Percentiles rank a stretch among this genome's conserved stretches.
Evolutionary conservation across 805 yeast species (phyloP).

Genomic region (Candida sakaeoensis): DNA sequence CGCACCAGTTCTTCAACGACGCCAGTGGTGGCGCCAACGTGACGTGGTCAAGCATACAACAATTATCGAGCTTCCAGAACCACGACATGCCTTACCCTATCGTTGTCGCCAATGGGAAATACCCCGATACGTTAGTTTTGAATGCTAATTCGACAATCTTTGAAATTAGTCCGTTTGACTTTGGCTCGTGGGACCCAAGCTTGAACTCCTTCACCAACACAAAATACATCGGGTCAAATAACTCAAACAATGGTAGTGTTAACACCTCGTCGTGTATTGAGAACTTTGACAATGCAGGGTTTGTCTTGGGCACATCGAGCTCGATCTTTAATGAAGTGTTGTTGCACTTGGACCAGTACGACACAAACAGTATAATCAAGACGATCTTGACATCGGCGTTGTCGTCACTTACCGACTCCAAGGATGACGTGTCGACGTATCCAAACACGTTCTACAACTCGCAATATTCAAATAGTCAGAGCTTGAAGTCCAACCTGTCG

Average conservation of each 20-base stretch:
- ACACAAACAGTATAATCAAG: slow-evolving; percentile 19
- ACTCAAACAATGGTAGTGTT: slow-evolving; percentile 29
- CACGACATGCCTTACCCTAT: slow-evolving; percentile 40
- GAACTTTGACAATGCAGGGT: slow-evolving; percentile 40
- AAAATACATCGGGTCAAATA: slow-evolving; percentile 33
- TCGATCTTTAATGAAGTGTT: slow-evolving; percentile 70
- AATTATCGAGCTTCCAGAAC: slow-evolving; percentile 20
- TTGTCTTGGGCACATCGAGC: slow-evolving; percentile 52
- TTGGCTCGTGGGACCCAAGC: slow-evolving; percentile 86
- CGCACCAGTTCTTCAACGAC: slow-evolving; percentile 35
- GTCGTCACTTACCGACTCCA: slow-evolving; percentile 39
- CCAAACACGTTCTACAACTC: slow-evolving; percentile 63
- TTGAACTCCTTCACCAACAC: slow-evolving; percentile 36
- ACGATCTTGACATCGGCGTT: slow-evolving; percentile 21
- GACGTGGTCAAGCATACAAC: slow-evolving; percentile 29
- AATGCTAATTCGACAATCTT: slow-evolving; percentile 36
- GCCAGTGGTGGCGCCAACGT: slow-evolving; percentile 26
- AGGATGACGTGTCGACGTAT: slow-evolving; percentile 45
- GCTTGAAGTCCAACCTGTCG: slow-evolving; percentile 20
- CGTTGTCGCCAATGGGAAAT: slow-evolving; percentile 36
- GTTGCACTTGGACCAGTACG: slow-evolving; percentile 47
- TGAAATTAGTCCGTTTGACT: slow-evolving; percentile 37
- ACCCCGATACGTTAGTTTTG: slow-evolving; percentile 27
- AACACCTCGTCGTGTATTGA: slow-evolving; percentile 26
- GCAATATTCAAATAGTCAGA: slow-evolving; percentile 23